Base-by-base conservation (phyloP, 352 stramenopile genomes). In the Hyaloperonospora arabidopsidis region DNA sequence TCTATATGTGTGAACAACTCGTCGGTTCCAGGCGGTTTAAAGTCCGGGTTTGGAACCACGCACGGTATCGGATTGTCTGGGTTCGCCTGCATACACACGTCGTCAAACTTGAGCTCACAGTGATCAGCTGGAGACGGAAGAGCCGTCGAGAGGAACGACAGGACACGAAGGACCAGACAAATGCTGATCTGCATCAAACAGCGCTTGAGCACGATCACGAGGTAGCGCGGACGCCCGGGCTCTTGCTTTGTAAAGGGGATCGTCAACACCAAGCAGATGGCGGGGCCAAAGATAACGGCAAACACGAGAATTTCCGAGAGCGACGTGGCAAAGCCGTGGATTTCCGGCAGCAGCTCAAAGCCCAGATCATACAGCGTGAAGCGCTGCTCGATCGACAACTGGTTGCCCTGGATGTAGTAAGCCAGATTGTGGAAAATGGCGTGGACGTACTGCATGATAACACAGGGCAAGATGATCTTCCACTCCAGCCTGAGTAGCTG, bases 371-470 rank as follows among this genome's bases (percentile, higher is more conserved):
- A 68, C 14, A 93, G 72, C 44, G 67, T 69, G 43, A 83, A 82
- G 49, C 84, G 81, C 70, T 93, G 84, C 55, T 77, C 68, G 1
- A 61, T 45, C 19, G 78, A 72, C 8, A 93, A 64, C 51, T 86
- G 73, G 51, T 84, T 47, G 22, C 49, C 76, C 55, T 93, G 84
- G 49, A 93, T 77, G 67, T 79, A 93, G 70, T 93, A 93, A 36
- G 84, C 84, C 40, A 87, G 34, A 68, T 93, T 93, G 67, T 93
- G 84, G 67, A 92, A 91, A 51, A 93, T 63, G 38, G 61, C 76
- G 61, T 91, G 81, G 50, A 81, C 58, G 65, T 93, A 90, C 65
- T 90, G 80, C 77, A 90, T 88, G 76, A 90, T 75, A 50, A 82
- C 55, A 55, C 80, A 90, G 7, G 80, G 80, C 55, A 90, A 38